Evolutionary conservation across 305 asterid genomes (phyloP), one percentile per base, ranked within the genome.

Genomic region (Stenogyne calaminthoides): DNA sequence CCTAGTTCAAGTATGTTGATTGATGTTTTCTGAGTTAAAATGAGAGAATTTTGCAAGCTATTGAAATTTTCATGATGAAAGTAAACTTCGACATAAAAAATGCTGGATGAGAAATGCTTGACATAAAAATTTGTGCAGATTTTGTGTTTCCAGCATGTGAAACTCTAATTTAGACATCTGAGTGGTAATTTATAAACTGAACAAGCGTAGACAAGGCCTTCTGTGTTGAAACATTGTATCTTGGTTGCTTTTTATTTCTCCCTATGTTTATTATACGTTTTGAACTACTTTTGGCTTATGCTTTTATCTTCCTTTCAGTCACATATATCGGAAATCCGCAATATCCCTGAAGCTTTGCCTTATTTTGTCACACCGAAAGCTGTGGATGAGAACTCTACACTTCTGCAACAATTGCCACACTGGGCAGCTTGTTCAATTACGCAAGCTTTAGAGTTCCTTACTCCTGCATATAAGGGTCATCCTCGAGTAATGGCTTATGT

Each of bases 371-470:
- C 96, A 59, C 95, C 99, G 52, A 89, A 95, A 85, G 89, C 97
- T 5, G 90, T 89, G 75, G 97, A 95, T 77, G 99, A 95, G 73
- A 88, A 95, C 79, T 95, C 99, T 44, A 47, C 94, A 71, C 96
- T 92, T 76, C 74, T 95, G 90, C 99, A 95, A 78, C 99, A 95
- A 77, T 76, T 95, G 82, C 98, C 99, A 49, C 99, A 95, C 80
- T 95, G 99, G 98, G 97, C 99, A 39, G 92, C 96, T 76, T 92
- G 98, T 81, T 95, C 99, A 72, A 91, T 95, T 77, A 95, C 99
- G 27, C 97, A 88, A 85, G 99, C 97, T 55, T 78, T 95, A 85
- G 99, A 91, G 78, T 95, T 92, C 80, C 96, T 95, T 73, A 87
- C 96, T 75, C 98, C 99, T 20, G 88, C 96, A 32, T 95, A 91